Percentiles rank a stretch among this genome's conserved stretches.
These are phyloP conservation scores for Aspergillus intermedius DNA, from an alignment of 2,329 filamentous ascomycete genomes.

Conservation along the genomic window DNA sequence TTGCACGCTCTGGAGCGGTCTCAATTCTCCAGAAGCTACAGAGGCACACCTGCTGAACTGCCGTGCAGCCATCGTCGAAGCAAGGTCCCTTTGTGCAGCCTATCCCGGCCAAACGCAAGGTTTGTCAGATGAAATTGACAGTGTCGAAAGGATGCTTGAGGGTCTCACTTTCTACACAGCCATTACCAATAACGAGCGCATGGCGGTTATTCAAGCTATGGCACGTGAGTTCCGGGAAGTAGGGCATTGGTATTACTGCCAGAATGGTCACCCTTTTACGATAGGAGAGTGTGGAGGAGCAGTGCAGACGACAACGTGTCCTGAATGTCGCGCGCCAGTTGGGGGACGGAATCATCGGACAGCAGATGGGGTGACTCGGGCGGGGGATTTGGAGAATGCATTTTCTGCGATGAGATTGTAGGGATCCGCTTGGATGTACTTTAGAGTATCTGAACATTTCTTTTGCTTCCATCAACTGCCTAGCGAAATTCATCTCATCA, in stretches of 20 bases:
- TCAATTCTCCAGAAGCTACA: not conserved
- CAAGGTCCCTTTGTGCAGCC: constrained; percentile 19
- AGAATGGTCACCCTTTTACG: constrained; percentile 46
- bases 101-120: constrained; percentile 24
- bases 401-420: no score
- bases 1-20: constrained; percentile 41
- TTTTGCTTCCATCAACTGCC: no score
- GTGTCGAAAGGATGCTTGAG: constrained; percentile 41
- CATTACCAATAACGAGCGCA: constrained; percentile 48
- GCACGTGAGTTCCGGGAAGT: constrained; percentile 43
- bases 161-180: constrained; percentile 43
- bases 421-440: no score
- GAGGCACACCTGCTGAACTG: constrained; percentile 6
- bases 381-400: constrained; percentile 49
- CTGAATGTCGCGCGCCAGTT: constrained; percentile 54
- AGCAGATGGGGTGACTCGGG: constrained; percentile 49
- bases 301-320: constrained; percentile 56
- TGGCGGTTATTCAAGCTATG: constrained; percentile 49
- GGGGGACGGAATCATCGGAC: constrained; percentile 50
- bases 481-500: no score
- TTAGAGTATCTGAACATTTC: no score
- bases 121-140: constrained; percentile 43
- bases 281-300: constrained; percentile 62
- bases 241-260: constrained; percentile 44
- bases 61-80: constrained; percentile 15